Conservation (phyloP, 345 rosid species). For the Barbarea vulgaris region DNA sequence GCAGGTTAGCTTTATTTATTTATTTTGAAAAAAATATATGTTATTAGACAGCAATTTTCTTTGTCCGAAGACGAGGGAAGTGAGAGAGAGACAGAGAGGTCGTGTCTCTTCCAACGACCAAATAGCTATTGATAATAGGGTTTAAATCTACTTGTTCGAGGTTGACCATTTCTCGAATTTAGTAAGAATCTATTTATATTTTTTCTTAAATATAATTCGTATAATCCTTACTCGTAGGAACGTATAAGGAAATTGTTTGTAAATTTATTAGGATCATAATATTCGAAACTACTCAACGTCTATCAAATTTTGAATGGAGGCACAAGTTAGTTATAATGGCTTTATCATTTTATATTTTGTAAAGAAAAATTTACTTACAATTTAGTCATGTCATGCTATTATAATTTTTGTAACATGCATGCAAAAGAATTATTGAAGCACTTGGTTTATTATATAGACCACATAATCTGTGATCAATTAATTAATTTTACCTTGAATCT, state of each 20-base stretch:
- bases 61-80: slow-evolving; percentile 29
- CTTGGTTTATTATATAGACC: background rate
- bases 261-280: background rate
- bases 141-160: slow-evolving; percentile 8
- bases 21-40: too few relatives aligned
- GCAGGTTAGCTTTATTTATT: slow-evolving; percentile 48
- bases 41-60: background rate
- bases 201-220: background rate
- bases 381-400: background rate
- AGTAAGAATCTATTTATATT: background rate
- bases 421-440: background rate
- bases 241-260: background rate
- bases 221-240: background rate
- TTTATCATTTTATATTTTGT: background rate
- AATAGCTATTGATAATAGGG: slow-evolving; percentile 11
- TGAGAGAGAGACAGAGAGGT: slow-evolving; percentile 1
- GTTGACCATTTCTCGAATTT: slow-evolving; percentile 12
- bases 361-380: background rate
- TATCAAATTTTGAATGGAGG: background rate
- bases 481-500: too few relatives aligned
- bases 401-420: slow-evolving; percentile 13
- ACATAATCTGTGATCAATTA: too few relatives aligned
- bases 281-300: background rate
- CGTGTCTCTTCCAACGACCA: slow-evolving; percentile 27
- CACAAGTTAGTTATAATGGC: background rate